Evolutionary conservation across 352 stramenopile species (phyloP), one percentile per base, ranked within the genome.

Genomic region (Phytopythium aichiense): DNA sequence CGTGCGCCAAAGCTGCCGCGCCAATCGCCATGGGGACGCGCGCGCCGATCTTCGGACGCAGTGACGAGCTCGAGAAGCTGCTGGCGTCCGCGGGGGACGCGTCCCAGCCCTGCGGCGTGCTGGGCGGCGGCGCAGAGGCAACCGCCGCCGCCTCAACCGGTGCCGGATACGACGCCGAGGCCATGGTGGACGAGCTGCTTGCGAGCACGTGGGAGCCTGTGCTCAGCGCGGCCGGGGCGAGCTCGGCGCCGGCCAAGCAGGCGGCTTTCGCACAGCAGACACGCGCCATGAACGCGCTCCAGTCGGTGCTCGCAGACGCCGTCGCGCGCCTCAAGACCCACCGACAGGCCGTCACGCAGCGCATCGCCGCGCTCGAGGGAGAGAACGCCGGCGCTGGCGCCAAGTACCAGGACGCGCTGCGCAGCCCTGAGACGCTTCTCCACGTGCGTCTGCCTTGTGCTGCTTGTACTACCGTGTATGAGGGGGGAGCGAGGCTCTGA

Each of bases 131-230:
- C 56, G 22, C 28, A 35, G 48, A 60, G 55, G 4, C 43, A 38
- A 9, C 6, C 45, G 31, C 9, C 25, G 15, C n/a, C 30, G n/a
- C 1, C n/a, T n/a, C 23, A n/a, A 9, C 20, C 61, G 28, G 12
- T 33, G 3, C 55, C 1, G 40, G 25, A 15, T 94, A 89, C 65
- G 72, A 88, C 33, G 77, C 77, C 7, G 85, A 92, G 51, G 71
- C 69, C 55, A 92, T 94, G 85, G 76, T 94, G 59, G 83, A 94
- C 58, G 78, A 94, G 64, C 71, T 94, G 45, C 74, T 92, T 1
- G 68, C 68, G 31, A 89, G 69, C 58, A 81, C 77, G 31, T 90
- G 80, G 80, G 71, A 72, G 45, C 67, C 72, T 40, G 18, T 31
- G 38, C 65, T 22, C 46, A 23, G 37, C 28, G 55, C 25, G 20